Evolutionary conservation across 2,329 filamentous ascomycete species (phyloP), one percentile per base, ranked within the genome.

Genomic region (Biscogniauxia marginata): DNA sequence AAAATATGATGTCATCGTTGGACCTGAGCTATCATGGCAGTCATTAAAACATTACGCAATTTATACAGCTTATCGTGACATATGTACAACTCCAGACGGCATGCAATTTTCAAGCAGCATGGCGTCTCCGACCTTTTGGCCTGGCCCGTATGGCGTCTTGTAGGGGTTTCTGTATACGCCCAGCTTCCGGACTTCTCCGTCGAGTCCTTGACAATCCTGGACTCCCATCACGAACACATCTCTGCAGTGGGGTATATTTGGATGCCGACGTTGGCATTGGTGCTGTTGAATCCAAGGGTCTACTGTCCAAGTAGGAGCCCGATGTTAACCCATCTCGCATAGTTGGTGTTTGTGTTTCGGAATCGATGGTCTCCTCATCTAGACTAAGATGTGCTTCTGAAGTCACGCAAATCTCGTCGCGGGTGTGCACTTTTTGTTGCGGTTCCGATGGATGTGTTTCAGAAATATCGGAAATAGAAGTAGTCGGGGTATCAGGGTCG

Each of bases 91-190:
- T 53, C 51, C 56, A 44, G 19, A 34, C 45, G 4, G 21, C 23
- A 11, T 39, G n/a, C 19, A 23, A 20, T 64, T 57, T 34, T 68
- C 67, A 77, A 66, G 66, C 71, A 53, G 65, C 73, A 52, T 62
- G 72, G 63, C 67, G 68, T 63, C 73, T 77, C 61, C 74, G 74
- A 57, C 70, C 70, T 61, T 71, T 76, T 1, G 73, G 70, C 66
- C 76, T 75, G 57, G 71, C 73, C 64, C 77, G 73, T 52, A 65
- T 61, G 22, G 70, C 61, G 58, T 80, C 78, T 54, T 74, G 67
- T 56, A 70, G 67, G 53, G 75, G 66, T 65, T 83, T 83, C 59
- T 78, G 78, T 62, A 83, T 74, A 60, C 77, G 78, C 53, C 77
- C 77, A 43, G 74, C 58, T 54, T 79, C 79, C 25, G 77, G 79